Base-by-base conservation (phyloP, 139 green algal species). In the Tetradesmus obliquus region DNA sequence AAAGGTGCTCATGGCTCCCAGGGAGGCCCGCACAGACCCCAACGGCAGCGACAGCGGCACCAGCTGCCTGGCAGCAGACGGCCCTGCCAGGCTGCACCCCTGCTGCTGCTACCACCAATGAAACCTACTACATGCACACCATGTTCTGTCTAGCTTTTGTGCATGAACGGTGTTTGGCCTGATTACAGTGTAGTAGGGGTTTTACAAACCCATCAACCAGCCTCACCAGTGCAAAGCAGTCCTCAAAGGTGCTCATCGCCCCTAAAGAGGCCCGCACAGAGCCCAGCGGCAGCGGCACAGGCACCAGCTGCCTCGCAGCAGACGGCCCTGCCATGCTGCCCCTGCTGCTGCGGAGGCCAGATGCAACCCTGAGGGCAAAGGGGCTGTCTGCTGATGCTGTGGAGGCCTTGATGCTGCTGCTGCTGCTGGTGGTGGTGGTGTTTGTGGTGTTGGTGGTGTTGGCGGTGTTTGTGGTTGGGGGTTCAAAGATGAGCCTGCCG, bases 1-100 rank as follows among this genome's bases (percentile, higher is more conserved):
- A 81, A 95, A 97, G 0, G 93, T 97, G 84, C 85, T 94, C 91
- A 96, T 92, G 66, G 93, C 95, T n/a, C 95, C 95, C n/a, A 97
- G 92, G 45, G 90, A 95, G 0, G 91, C 92, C 5, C 95, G 88
- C 60, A 97, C 94, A 55, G 88, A 94, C 13, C 95, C 95, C 20
- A 84, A 5, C 15, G 86, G 86, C 0, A 90, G 71, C 3, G 51
- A 8, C 2, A 90, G 55, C 55, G 72, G 86, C 53, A 84, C 51
- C 53, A 90, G 69, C 54, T 19, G 17, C 79, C 45, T 84, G 22
- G 82, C 82, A 20, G 53, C 53, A 32, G 55, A 10, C 80, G 10
- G 80, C 54, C 5, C 17, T 32, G 13, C 3, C 13, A 6, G 71
- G 4, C 10, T 79, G 12, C 6, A 20, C 60, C 60, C 9, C 60